Evolutionary conservation across 345 rosid genomes (phyloP), one percentile per base, ranked within the genome.

Genomic region (Trapa incisa): DNA sequence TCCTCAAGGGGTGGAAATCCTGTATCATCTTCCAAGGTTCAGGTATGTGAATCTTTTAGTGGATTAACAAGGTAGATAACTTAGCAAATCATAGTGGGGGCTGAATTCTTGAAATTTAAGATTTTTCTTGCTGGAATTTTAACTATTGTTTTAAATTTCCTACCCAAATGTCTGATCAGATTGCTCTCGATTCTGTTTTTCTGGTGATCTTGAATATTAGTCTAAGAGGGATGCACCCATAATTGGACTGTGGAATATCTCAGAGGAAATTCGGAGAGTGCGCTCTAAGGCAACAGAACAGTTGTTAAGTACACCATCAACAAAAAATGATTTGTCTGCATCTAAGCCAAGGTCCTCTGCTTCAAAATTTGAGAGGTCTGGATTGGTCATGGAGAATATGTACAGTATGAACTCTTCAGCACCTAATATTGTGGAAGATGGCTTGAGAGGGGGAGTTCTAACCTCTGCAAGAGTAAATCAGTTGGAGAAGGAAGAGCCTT

Each of bases 251-350:
- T 88, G 97, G 97, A 91, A 82, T 79, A 86, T 93, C 77, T 79
- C 74, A 15, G 99, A 93, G 73, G 97, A 91, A 79, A 72, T 93
- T 69, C 86, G 96, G 39, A 86, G 83, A 86, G 91, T 91, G 76
- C 87, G 92, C 79, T 88, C 89, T 53, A 87, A 76, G 72, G 97
- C 99, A 76, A 88, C 96, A 36, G 91, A 93, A 70, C 88, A 87
- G 71, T 78, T 91, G 95, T 78, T 88, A 68, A 87, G 78, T 79
- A 76, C 70, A 12, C 76, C 66, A 22, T 72, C 83, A 3, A 75
- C 85, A 56, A 78, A 81, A 73, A 77, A 66, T 43, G 82, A 83
- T 68, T 75, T 80, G 77, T 75, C 91, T 74, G 72, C 71, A 47
- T 72, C 79, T 56, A 78, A 83, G 96, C 80, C 83, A 57, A 86